Base-by-base conservation (phyloP, 108 stramenopile species). In the Seminavis robusta region DNA sequence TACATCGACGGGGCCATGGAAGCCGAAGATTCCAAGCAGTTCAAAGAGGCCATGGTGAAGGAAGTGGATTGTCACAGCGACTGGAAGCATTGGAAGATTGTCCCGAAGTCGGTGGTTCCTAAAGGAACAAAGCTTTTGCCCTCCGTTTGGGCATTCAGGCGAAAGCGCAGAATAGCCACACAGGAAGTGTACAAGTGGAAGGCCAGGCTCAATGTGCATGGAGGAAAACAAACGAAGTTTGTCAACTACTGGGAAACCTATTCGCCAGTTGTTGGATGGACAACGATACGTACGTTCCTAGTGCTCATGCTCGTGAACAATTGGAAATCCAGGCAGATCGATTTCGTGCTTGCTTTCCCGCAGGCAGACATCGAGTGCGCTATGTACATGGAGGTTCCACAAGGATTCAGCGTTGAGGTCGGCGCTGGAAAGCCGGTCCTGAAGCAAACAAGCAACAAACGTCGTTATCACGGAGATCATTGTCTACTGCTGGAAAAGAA, bases 91-190 rank as follows among this genome's bases (percentile, higher is more conserved):
- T 54, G 27, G 43, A 29, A 59, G 34, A 6, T 77, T 1, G 37
- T 71, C 26, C 59, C 27, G 7, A 32, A 47, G 23, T 33, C 19
- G 1, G 15, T 45, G 0, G 63, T 79, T 3, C 73, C 73, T 1
- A 33, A 53, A 31, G 66, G 62, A 25, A 17, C 30, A 11, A 67
- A 41, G 30, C 17, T 74, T 5, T 33, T 81, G 37, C 71, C 67
- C 27, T 60, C 67, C 27, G 67, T 81, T 17, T 81, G 80, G 80
- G 21, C 66, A 25, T 69, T 81, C 65, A 50, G 61, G 47, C 47
- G 68, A 17, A 81, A 81, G 43, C 45, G 74, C 15, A 32, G 48
- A 17, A 72, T 83, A 31, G 47, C 17, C 1, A 79, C 77, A 7
- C 27, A 58, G 2, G 51, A 59, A 27, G 30, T 72, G 3, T 31